Percentiles rank a stretch among this genome's conserved stretches.
These are phyloP conservation scores for Diaporthe aspalathi DNA, from an alignment of 2,329 filamentous ascomycete species.

Conservation along the genomic window DNA sequence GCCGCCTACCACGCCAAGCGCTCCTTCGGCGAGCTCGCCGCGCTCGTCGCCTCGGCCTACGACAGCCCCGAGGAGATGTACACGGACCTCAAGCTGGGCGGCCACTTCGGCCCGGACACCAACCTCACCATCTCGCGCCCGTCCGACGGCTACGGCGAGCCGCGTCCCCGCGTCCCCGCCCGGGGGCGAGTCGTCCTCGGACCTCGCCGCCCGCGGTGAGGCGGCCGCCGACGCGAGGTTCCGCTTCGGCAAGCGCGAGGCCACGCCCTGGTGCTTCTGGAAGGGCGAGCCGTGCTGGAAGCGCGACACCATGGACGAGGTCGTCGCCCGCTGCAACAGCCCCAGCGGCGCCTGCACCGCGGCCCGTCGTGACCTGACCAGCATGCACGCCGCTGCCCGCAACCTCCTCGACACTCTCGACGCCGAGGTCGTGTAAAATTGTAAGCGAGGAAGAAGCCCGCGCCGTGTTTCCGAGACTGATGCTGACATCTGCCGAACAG, in stretches of 20 bases:
- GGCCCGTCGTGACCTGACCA: constrained; percentile 53
- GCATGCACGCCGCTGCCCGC: constrained; percentile 49
- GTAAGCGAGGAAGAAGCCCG: background rate
- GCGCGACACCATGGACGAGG: constrained; percentile 41
- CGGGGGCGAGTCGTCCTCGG: no score
- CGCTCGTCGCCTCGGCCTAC: constrained; percentile 48
- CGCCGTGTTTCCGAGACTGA: accelerated
- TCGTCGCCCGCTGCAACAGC: constrained; percentile 47
- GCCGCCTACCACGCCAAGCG: constrained; percentile 53
- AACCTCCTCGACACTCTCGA: constrained; percentile 44
- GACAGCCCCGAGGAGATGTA: constrained; percentile 49
- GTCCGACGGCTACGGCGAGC: constrained; percentile 23
- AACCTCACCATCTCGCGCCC: constrained; percentile 39
- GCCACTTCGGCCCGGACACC: constrained; percentile 42
- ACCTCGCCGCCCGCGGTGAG: constrained; percentile 31
- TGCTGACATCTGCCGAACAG: background rate
- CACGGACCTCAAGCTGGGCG: constrained; percentile 46
- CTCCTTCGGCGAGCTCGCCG: constrained; percentile 53
- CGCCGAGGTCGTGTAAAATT: constrained; percentile 25
- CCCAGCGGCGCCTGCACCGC: constrained; percentile 48
- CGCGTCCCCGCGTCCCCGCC: constrained; percentile 1
- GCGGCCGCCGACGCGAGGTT: constrained; percentile 38
- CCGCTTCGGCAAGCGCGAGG: constrained; percentile 47
- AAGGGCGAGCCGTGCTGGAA: constrained; percentile 56
- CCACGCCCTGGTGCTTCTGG: constrained; percentile 53